A percentile compares a stretch with the other conserved stretches of the same genome.
Evolutionary conservation across 73 alveolate species (phyloP).

Genomic region (Paramecium biaurelia): DNA sequence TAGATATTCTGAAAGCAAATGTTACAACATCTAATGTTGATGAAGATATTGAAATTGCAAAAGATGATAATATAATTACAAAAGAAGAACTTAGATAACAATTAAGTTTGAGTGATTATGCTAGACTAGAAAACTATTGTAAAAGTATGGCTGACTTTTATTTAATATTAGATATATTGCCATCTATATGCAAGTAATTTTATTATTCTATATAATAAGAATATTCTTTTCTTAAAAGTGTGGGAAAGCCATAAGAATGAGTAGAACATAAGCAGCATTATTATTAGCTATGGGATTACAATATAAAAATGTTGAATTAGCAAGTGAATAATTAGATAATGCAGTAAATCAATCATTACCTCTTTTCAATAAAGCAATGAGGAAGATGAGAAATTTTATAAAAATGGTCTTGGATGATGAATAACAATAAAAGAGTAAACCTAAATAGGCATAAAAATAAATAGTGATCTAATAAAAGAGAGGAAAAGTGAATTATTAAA

Average conservation of each 20-base stretch:
- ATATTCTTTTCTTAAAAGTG: slow-evolving; percentile 73
- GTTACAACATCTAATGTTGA: slow-evolving; percentile 20
- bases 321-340: slow-evolving; percentile 78
- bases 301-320: slow-evolving; percentile 80
- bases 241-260: slow-evolving; percentile 73
- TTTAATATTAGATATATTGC: slow-evolving; percentile 94
- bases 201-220: not conserved
- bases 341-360: slow-evolving; percentile 87
- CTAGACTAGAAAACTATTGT: slow-evolving; percentile 93
- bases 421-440: not conserved
- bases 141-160: slow-evolving; percentile 94
- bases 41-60: not conserved
- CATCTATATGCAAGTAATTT: slow-evolving; percentile 78
- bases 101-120: slow-evolving; percentile 85
- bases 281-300: slow-evolving; percentile 93
- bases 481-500: not conserved
- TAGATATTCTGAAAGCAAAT: slow-evolving; percentile 74
- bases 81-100: slow-evolving; percentile 71
- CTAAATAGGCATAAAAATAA: not conserved
- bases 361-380: slow-evolving; percentile 83
- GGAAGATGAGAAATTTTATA: slow-evolving; percentile 46
- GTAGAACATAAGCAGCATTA: slow-evolving; percentile 88
- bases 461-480: not conserved
- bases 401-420: slow-evolving; percentile 32
- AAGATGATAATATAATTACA: slow-evolving; percentile 51